Conservation (phyloP, 345 rosid species). For the Aethionema arabicum region DNA sequence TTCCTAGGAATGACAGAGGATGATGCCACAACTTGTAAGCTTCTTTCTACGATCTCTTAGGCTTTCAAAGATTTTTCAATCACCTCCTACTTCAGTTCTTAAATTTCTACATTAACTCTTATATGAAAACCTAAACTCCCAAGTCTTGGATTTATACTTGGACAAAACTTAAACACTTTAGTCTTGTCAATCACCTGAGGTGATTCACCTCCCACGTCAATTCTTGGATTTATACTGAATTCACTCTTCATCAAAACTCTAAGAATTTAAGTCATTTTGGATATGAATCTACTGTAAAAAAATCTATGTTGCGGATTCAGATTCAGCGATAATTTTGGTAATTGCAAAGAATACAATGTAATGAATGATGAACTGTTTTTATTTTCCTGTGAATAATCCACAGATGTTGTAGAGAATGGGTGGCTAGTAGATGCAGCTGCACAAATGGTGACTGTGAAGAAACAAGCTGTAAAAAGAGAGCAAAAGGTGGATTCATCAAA, state of each 20-base stretch:
- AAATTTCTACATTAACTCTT: background rate
- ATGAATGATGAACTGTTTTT: background rate
- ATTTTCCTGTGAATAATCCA: conserved; percentile 10
- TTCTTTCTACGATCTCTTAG: conserved; percentile 20
- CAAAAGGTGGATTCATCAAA: conserved; percentile 72
- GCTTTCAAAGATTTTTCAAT: conserved; percentile 35
- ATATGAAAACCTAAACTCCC: no score
- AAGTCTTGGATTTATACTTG: no score
- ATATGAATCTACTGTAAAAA: conserved; percentile 4
- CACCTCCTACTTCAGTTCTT: background rate
- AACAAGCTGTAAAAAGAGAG: conserved; percentile 50
- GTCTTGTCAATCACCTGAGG: no score
- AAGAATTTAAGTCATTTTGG: no score
- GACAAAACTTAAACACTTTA: no score
- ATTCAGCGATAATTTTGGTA: background rate
- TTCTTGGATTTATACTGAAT: background rate
- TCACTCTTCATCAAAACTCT: background rate
- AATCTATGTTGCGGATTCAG: background rate
- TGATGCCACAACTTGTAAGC: conserved; percentile 73
- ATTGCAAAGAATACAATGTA: background rate
- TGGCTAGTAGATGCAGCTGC: conserved; percentile 67
- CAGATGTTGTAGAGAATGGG: conserved; percentile 73
- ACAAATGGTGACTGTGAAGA: conserved; percentile 72
- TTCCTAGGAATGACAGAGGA: conserved; percentile 91
- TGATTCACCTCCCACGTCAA: background rate